These are phyloP conservation scores for Albatrellus sp. DNA, from an alignment of 1,284 basidiomycete species.

Conservation along the genomic window DNA sequence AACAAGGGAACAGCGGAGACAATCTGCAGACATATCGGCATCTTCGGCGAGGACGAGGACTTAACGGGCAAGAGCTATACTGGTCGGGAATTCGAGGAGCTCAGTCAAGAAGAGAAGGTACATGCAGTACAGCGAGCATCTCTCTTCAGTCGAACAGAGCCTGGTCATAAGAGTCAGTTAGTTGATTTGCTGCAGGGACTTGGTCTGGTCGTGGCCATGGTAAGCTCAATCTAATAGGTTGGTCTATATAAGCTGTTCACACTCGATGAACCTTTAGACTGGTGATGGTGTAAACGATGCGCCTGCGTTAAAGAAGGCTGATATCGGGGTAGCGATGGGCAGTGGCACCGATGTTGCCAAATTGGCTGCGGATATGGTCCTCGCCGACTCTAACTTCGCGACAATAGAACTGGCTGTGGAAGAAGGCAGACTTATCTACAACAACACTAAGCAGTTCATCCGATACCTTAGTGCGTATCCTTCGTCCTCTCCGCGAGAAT, in stretches of 20 bases:
- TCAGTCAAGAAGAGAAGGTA: constrained; percentile 73
- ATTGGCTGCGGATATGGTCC: constrained; percentile 93
- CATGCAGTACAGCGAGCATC: constrained; percentile 77
- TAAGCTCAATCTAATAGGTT: constrained; percentile 21
- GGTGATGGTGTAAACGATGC: constrained; percentile 97
- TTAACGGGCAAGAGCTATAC: constrained; percentile 89
- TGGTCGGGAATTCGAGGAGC: constrained; percentile 81
- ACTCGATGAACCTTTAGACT: constrained; percentile 34
- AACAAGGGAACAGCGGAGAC: constrained; percentile 98
- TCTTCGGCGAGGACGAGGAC: constrained; percentile 78
- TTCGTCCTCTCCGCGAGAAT: constrained; percentile 23
- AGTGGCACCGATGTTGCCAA: constrained; percentile 98
- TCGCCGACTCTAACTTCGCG: constrained; percentile 81
- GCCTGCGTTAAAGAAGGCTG: constrained; percentile 92
- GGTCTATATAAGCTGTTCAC: constrained; percentile 5
- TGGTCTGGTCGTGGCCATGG: constrained; percentile 97
- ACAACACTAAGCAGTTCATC: constrained; percentile 98
- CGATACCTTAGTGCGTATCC: constrained; percentile 66
- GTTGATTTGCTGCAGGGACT: constrained; percentile 92
- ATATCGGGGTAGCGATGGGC: constrained; percentile 99
- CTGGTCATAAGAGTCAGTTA: constrained; percentile 88
- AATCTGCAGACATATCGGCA: constrained; percentile 92
- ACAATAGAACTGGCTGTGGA: constrained; percentile 95
- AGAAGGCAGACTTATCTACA: constrained; percentile 94
- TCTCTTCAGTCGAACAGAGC: constrained; percentile 90